Evolutionary conservation across 83 land plant species (phyloP), one percentile per base, ranked within the genome.

Genomic region (Isoetes engelmannii): DNA sequence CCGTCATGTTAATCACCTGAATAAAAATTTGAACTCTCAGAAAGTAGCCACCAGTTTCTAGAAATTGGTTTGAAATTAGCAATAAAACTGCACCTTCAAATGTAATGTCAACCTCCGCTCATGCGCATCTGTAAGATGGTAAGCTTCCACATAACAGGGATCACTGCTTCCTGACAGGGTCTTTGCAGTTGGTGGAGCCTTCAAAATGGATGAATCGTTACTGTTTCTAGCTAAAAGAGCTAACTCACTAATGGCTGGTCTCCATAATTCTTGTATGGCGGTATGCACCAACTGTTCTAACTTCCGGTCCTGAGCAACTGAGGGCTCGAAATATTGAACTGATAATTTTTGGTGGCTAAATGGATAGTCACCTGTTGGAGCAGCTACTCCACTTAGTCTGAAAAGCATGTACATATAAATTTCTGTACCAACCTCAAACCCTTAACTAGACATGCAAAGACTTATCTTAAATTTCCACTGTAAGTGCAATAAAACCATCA

Each of bases 321-420:
- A 84, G 72, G 85, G 81, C 48, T 94, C 98, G 70, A 75, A 90
- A 77, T 87, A 94, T 74, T 90, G 96, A 57, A 91, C 97, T 63
- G 99, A 91, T 54, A 94, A 85, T 73, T 90, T 90, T 79, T 94
- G 99, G 64, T 94, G 99, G 74, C 92, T 94, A 72, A 94, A 94
- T 48, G 99, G 99, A 70, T 94, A 94, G 71, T 94, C 97, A 61
- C 99, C 99, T 53, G 89, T 88, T 47, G 97, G 81, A 61, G 79
- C 88, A 78, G 84, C 79, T 65, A 81, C 77, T 57, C 93, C 97
- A 63, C 77, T 82, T 96, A 96, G 90, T 63, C 98, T 93, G 82
- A 51, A 73, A 19, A 59, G 62, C 18, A 59, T 59, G 28, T 28
- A 8, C 3, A 19, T 18, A 53, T 13, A 53, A 12, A 53, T 13